Base-by-base conservation (phyloP, 2,329 filamentous ascomycete species). In the Botrytis elliptica region DNA sequence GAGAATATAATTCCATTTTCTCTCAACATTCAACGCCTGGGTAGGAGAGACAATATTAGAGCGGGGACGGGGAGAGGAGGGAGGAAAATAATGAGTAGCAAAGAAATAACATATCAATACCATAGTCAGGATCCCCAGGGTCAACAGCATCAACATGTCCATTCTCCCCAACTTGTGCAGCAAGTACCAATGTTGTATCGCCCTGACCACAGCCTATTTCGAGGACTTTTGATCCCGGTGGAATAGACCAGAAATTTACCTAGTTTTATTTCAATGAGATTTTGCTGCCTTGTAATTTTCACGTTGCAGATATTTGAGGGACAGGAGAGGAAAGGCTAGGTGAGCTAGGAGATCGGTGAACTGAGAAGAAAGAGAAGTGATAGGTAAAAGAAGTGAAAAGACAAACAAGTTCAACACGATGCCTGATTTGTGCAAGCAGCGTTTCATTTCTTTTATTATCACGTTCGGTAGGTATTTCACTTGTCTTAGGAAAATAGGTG, bases 191-290 rank as follows among this genome's bases (percentile, higher is more conserved):
- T 2, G 88, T 89, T 76, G 85, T 86, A 74, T 87, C 87, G 3
- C 88, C 88, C 76, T 90, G 88, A 1, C 88, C 88, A 79, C 88
- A 90, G 68, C 88, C 88, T 55, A 90, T 79, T 78, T 90, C 88
- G 2, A 90, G 83, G 10, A 89, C 79, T 4, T 82, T 83, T 42
- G 82, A 82, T 74, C 84, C 84, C 0, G 82, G 79, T 1, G 73
- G 33, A 71, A 85, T 81, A 38, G 77, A 75, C 83, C 83, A 85
- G 40, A 76, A 73, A 60, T 82, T 78, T 46, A 83, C 69, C 70
- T 62, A 4, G 5, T 62, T 33, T 18, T 12, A 5, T 14, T 18
- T 57, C 1, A 7, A 29, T 57, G 1, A 57, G 52, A 29, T 57
- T 8, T 8, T 29, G n/a, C 14, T 33, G 14, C 14, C n/a, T 16